Evolutionary conservation across 352 stramenopile species (phyloP), one percentile per base, ranked within the genome.

Genomic region (Phytophthora aleatoria): DNA sequence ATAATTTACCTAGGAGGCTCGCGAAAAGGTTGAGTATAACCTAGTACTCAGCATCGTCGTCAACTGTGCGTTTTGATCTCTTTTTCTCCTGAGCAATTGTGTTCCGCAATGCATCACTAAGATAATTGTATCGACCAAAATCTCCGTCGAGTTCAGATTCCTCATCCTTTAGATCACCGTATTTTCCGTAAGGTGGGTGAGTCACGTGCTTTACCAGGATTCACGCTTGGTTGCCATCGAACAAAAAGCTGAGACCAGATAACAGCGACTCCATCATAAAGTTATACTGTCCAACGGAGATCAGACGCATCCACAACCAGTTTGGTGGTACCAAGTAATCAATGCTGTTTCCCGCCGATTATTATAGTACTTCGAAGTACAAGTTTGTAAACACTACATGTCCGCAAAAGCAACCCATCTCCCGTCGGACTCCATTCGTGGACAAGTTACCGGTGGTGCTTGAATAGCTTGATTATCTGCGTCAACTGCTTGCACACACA

Each of bases 161-260:
- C n/a, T 47, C 28, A 5, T 33, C 36, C 0, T 61, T 67, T 1
- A 58, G 20, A 26, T 36, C 41, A 16, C 30, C 60, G 28, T 63
- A 70, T 27, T 73, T 73, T 7, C 44, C 55, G 31, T 48, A 73
- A 1, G 54, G 30, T 20, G 16, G 16, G 16, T 11, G 24, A 47
- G 3, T 59, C 51, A 8, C 28, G 51, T 4, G 26, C 4, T 44
- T 57, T 65, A 27, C 20, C 20, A 4, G 57, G 56, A 57, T 62
- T 77, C 3, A 63, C 65, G 41, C 27, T 65, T 1, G 51, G 49
- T 50, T 69, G 57, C 2, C 59, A 74, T 5, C 65, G 50, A 13
- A 76, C 44, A 42, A 64, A 79, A 6, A 79, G 50, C 30, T 85
- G 76, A 8, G 52, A 70, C 1, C 57, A 41, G 16, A 83, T 39